phyloP scores from a whole-genome alignment of 1,139 yeast species.

The Zygotorulaspora mrakii region DNA sequence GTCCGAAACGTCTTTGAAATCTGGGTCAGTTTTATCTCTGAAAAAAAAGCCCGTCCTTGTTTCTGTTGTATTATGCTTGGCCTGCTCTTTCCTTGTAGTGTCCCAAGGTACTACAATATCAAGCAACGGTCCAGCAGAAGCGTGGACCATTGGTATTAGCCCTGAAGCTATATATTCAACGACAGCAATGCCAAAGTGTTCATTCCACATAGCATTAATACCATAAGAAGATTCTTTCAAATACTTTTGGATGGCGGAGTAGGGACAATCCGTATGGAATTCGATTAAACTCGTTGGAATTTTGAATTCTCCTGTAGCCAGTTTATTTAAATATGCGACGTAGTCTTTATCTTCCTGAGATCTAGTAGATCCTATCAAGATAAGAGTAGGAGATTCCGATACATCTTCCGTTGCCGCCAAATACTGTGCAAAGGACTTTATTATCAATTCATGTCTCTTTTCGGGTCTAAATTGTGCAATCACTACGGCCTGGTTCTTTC shows the following conservation, averaged over 20 bases:
- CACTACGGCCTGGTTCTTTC: conserved; percentile 62
- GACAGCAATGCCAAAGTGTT: conserved; percentile 96
- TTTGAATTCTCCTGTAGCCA: conserved; percentile 45
- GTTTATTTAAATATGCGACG: conserved; percentile 47
- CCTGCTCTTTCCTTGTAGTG: conserved; percentile 32
- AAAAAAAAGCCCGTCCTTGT: conserved; percentile 72
- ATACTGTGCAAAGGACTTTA: conserved; percentile 59
- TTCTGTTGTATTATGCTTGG: conserved; percentile 26
- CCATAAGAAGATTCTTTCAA: conserved; percentile 69
- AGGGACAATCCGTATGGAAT: conserved; percentile 74
- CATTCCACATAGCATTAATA: conserved; percentile 98
- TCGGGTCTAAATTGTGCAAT: conserved; percentile 96
- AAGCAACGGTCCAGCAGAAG: conserved; percentile 87
- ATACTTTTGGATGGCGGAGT: conserved; percentile 54
- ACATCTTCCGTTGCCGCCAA: conserved; percentile 14
- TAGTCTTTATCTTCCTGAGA: conserved; percentile 60
- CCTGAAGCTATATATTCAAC: conserved; percentile 92
- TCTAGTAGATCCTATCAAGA: conserved; percentile 83
- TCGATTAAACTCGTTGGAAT: conserved; percentile 51
- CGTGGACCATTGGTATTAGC: conserved; percentile 82
- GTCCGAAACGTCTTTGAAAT: conserved; percentile 33
- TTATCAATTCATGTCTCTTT: conserved; percentile 74
- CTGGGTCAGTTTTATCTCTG: conserved; percentile 64
- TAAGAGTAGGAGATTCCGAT: conserved; percentile 47
- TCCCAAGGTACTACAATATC: conserved; percentile 74